Percentiles rank a stretch among this genome's conserved stretches.
Conservation (phyloP, 208 protist species). For the Leishmania mexicana region DNA sequence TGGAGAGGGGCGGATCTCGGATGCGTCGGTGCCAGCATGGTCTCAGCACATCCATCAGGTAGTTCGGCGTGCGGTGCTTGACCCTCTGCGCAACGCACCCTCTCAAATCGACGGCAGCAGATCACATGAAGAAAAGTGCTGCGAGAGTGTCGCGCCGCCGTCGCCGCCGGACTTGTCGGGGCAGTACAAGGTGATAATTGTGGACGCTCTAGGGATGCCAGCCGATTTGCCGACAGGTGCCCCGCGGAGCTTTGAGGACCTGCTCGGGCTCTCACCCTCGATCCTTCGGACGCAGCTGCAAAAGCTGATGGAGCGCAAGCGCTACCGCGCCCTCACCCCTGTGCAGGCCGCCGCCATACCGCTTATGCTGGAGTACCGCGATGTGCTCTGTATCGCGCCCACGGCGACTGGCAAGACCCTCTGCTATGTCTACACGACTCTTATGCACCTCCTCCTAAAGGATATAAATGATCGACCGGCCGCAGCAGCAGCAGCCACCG, state of each 20-base stretch:
- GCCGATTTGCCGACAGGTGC: slow-evolving; percentile 43
- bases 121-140: neutral
- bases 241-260: slow-evolving; percentile 54
- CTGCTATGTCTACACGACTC: slow-evolving; percentile 82
- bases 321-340: slow-evolving; percentile 49
- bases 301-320: slow-evolving; percentile 32
- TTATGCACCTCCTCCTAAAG: slow-evolving; percentile 68
- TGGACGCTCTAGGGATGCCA: slow-evolving; percentile 82
- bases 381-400: slow-evolving; percentile 86
- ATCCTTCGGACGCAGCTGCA: slow-evolving; percentile 48
- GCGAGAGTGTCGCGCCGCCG: slow-evolving; percentile 3
- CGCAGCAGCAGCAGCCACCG: neutral
- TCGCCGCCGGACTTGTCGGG: slow-evolving; percentile 1
- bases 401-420: slow-evolving; percentile 94
- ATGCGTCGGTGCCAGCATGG: slow-evolving; percentile 1
- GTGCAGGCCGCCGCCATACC: slow-evolving; percentile 66
- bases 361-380: slow-evolving; percentile 69
- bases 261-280: slow-evolving; percentile 49
- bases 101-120: neutral
- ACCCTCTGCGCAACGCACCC: slow-evolving; percentile 5
- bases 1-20: neutral
- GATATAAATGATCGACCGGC: slow-evolving; percentile 17
- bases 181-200: slow-evolving; percentile 57
- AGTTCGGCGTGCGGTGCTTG: slow-evolving; percentile 33
- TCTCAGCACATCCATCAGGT: slow-evolving; percentile 33